Base-by-base conservation (phyloP, 768 basidiomycete genomes). In the Gymnopilus junonius region DNA sequence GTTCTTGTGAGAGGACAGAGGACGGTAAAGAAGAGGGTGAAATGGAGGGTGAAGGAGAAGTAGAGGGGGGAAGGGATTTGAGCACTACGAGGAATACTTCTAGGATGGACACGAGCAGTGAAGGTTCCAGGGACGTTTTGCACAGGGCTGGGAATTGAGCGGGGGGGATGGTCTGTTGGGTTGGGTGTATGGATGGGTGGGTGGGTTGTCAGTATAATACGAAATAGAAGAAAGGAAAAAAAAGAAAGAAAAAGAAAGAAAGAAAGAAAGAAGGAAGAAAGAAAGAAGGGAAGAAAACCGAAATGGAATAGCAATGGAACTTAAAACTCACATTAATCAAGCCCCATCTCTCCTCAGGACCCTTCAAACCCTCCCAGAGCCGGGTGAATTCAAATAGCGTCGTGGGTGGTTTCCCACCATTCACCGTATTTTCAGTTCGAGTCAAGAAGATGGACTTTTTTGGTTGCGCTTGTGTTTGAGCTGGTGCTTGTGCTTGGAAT, bases 51-150 rank as follows among this genome's bases (percentile, higher is more conserved):
- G 54, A 31, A 15, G 31, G 7, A 23, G n/a, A 42, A 64, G 45
- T 60, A 1, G 55, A 12, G 5, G 46, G 10, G 20, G 58, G 15
- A n/a, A 34, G 17, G 15, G 51, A 54, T 29, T 27, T 65, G 59
- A 80, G 72, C 11, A 74, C 67, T 0, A 69, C 68, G 8, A 70
- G 72, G 65, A 93, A 85, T 2, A 81, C 82, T 29, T 79, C 75
- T 25, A 93, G 71, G 21, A 93, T 78, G 1, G 85, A 84, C 2
- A 79, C 78, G 17, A 94, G 82, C 27, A 91, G 68, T 1, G 80
- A 68, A 0, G 93, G 84, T 45, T 94, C 93, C 32, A 94, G 79
- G 0, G 91, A 91, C 0, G 80, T 85, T 67, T 89, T 82, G 75
- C 91, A 92, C 39, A 94, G 73, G 1, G 79, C 66, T 0, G 91